These are phyloP conservation scores for Gomphus bonarii DNA, from an alignment of 1,284 basidiomycete genomes.

Conservation along the genomic window DNA sequence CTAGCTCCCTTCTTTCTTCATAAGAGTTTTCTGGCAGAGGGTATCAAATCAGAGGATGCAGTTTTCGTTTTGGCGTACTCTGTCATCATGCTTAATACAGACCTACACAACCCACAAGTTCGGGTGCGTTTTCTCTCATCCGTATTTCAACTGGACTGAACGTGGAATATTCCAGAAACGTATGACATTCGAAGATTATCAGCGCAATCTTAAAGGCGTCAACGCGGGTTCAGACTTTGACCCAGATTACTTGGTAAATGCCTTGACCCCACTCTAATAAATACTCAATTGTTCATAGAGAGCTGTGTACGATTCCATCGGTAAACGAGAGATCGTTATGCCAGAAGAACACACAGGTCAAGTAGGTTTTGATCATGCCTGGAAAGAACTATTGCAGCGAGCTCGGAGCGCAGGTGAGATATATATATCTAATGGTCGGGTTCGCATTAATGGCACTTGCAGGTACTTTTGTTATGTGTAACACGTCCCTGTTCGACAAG, in stretches of 20 bases:
- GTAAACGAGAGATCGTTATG: slow-evolving; percentile 92
- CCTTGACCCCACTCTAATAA: background rate
- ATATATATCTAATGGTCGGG: background rate
- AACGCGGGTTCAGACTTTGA: slow-evolving; percentile 85
- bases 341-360: slow-evolving; percentile 97
- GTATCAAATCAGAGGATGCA: slow-evolving; percentile 87
- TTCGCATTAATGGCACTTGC: background rate
- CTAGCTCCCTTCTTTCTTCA: background rate
- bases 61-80: slow-evolving; percentile 94
- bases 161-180: slow-evolving; percentile 55
- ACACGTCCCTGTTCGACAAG: slow-evolving; percentile 74
- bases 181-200: slow-evolving; percentile 95
- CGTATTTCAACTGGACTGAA: slow-evolving; percentile 1
- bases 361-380: slow-evolving; percentile 96
- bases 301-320: slow-evolving; percentile 89
- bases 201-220: slow-evolving; percentile 85
- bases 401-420: slow-evolving; percentile 67
- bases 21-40: slow-evolving; percentile 35
- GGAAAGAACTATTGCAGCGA: slow-evolving; percentile 89
- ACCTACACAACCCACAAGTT: slow-evolving; percentile 95
- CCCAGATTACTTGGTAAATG: slow-evolving; percentile 70
- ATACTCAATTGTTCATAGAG: slow-evolving; percentile 36
- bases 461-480: slow-evolving; percentile 76
- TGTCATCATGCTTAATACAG: slow-evolving; percentile 98
- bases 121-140: slow-evolving; percentile 39